Conservation (phyloP, 768 basidiomycete genomes). For the button mushroom (Agaricus bisporus) region DNA sequence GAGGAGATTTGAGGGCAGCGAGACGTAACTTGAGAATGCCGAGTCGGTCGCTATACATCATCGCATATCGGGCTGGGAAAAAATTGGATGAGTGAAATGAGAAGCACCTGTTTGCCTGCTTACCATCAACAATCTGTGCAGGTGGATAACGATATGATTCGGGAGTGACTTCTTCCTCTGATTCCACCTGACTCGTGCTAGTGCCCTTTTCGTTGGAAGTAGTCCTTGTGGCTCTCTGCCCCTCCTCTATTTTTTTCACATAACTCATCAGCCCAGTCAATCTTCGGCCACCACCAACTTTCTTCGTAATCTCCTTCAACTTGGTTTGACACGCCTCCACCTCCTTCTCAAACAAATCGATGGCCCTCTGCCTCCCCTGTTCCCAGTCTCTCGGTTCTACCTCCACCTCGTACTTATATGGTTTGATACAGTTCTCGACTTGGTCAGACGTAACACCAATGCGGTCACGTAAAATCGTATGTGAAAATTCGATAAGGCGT, state of each 20-base stretch:
- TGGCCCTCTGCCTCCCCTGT: slow-evolving; percentile 64
- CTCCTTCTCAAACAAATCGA: slow-evolving; percentile 83
- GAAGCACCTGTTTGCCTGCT: slow-evolving; percentile 18
- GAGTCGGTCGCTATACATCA: slow-evolving; percentile 79
- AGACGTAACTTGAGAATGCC: slow-evolving; percentile 81
- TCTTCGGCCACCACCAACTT: slow-evolving; percentile 83
- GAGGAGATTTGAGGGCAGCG: slow-evolving; percentile 79
- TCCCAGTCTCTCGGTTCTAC: slow-evolving; percentile 94
- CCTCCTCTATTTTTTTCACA: slow-evolving; percentile 77
- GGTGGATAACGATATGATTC: slow-evolving; percentile 90
- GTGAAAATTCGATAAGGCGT: slow-evolving; percentile 86
- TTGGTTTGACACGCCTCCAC: slow-evolving; percentile 78
- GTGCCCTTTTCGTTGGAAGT: slow-evolving; percentile 28
- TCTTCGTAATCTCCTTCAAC: slow-evolving; percentile 78
- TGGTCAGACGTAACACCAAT: slow-evolving; percentile 95
- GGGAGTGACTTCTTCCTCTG: slow-evolving; percentile 35
- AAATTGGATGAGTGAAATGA: slow-evolving; percentile 9
- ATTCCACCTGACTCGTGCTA: slow-evolving; percentile 25
- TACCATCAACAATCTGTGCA: slow-evolving; percentile 89
- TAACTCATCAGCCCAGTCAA: slow-evolving; percentile 72
- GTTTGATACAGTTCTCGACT: slow-evolving; percentile 99
- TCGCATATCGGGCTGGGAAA: slow-evolving; percentile 79
- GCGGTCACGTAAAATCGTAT: slow-evolving; percentile 87
- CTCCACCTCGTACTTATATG: slow-evolving; percentile 97
- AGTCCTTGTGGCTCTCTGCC: slow-evolving; percentile 43